Conservation (phyloP, 1,284 basidiomycete species). For the Binderoboletus segoi region DNA sequence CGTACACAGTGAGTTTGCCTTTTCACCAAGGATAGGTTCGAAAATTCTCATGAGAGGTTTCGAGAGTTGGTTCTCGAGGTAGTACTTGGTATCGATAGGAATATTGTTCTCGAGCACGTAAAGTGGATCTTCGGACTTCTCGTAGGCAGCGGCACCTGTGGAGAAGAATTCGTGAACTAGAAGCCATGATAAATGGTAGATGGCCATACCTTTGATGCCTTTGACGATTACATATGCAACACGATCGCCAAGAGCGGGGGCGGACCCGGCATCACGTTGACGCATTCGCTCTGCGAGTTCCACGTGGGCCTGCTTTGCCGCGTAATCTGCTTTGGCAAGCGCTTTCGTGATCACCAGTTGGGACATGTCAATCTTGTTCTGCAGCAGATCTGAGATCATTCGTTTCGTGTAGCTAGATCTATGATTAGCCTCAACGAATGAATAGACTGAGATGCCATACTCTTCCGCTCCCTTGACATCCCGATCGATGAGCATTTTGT, state of each 20-base stretch:
- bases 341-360: constrained; percentile 98
- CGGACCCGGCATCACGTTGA: constrained; percentile 92
- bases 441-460: constrained; percentile 46
- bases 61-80: constrained; percentile 94
- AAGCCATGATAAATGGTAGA: too few relatives aligned
- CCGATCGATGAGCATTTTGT: constrained; percentile 94
- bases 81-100: constrained; percentile 96
- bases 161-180: background rate
- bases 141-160: constrained; percentile 92
- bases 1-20: constrained; percentile 81
- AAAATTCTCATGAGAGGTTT: constrained; percentile 97
- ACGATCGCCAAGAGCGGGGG: constrained; percentile 91
- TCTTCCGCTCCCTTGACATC: constrained; percentile 92
- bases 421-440: constrained; percentile 8
- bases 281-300: constrained; percentile 94
- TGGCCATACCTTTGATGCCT: constrained; percentile 79
- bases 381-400: constrained; percentile 88
- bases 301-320: constrained; percentile 92
- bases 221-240: constrained; percentile 98
- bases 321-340: constrained; percentile 86
- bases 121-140: constrained; percentile 95
- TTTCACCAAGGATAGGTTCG: constrained; percentile 94
- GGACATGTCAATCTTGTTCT: constrained; percentile 97
- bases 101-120: constrained; percentile 96
- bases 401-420: constrained; percentile 85